Evolutionary conservation across 768 basidiomycete genomes (phyloP).

Genomic region (Xerocomellus dryophilus): DNA sequence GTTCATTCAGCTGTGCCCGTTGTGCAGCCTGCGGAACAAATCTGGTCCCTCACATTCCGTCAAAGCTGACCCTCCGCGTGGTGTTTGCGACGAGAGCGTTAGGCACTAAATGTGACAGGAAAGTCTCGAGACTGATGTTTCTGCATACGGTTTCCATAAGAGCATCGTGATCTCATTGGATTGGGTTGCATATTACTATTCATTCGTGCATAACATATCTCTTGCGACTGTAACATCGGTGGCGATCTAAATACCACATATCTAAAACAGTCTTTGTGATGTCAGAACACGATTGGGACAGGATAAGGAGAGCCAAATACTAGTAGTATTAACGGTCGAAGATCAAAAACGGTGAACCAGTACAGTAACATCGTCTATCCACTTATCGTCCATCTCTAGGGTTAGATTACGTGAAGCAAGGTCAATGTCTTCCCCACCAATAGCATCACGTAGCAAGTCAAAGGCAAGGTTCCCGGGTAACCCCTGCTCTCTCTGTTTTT

Average conservation of each 20-base stretch:
- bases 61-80: conserved; percentile 17
- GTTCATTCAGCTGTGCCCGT: conserved; percentile 59
- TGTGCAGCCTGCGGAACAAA: conserved; percentile 45
- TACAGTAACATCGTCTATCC: conserved; percentile 51
- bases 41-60: conserved; percentile 19
- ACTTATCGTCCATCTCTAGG: conserved; percentile 48
- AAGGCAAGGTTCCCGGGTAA: conserved; percentile 37
- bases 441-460: conserved; percentile 38
- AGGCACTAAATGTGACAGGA: conserved; percentile 13
- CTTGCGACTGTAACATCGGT: conserved; percentile 1
- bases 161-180: neutral
- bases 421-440: conserved; percentile 41
- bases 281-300: neutral
- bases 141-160: neutral
- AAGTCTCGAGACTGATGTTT: neutral
- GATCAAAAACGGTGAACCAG: conserved; percentile 39
- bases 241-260: conserved; percentile 10
- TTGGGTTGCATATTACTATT: conserved; percentile 11
- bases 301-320: neutral
- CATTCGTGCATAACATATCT: conserved; percentile 14
- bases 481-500: conserved; percentile 16
- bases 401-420: conserved; percentile 44
- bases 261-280: conserved; percentile 1
- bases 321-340: neutral
- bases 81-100: conserved; percentile 20